Conservation (phyloP, 805 yeast genomes). For the Zygosaccharomyces pseudorouxii region DNA sequence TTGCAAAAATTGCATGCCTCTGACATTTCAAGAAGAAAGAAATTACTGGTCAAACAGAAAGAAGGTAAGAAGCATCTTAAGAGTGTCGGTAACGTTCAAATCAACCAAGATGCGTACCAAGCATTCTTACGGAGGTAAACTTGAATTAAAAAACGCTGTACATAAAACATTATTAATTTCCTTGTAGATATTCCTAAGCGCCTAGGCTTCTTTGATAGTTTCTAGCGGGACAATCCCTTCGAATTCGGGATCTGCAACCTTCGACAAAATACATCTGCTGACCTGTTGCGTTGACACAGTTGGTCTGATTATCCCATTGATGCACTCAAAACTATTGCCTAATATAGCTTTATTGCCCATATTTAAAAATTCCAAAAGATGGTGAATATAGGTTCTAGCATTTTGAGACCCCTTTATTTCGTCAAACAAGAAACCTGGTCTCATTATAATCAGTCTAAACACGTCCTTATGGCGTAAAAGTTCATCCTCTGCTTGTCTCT, state of each 20-base stretch:
- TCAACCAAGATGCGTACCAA: conserved; percentile 83
- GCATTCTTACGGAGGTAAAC: conserved; percentile 53
- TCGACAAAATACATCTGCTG: conserved; percentile 52
- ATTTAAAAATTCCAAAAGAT: conserved; percentile 41
- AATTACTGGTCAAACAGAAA: conserved; percentile 80
- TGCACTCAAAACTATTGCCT: conserved; percentile 35
- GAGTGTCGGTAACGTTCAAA: conserved; percentile 68
- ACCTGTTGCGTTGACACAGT: conserved; percentile 65
- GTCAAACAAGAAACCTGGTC: conserved; percentile 86
- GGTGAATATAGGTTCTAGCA: conserved; percentile 34
- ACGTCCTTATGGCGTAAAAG: conserved; percentile 39
- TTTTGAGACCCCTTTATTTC: conserved; percentile 37
- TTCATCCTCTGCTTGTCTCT: conserved; percentile 70
- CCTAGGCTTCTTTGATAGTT: conserved; percentile 29
- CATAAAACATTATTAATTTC: neutral
- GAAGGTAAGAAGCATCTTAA: conserved; percentile 83
- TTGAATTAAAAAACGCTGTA: neutral
- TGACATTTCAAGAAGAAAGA: conserved; percentile 85
- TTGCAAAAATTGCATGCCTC: conserved; percentile 89
- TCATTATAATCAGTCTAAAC: conserved; percentile 57
- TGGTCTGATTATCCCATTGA: conserved; percentile 54
- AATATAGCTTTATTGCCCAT: conserved; percentile 42
- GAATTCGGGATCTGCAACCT: conserved; percentile 46
- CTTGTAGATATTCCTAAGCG: neutral
- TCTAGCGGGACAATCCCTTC: conserved; percentile 58